These are phyloP conservation scores for Tolypocladium album DNA, from an alignment of 2,329 filamentous ascomycete species.

Conservation along the genomic window DNA sequence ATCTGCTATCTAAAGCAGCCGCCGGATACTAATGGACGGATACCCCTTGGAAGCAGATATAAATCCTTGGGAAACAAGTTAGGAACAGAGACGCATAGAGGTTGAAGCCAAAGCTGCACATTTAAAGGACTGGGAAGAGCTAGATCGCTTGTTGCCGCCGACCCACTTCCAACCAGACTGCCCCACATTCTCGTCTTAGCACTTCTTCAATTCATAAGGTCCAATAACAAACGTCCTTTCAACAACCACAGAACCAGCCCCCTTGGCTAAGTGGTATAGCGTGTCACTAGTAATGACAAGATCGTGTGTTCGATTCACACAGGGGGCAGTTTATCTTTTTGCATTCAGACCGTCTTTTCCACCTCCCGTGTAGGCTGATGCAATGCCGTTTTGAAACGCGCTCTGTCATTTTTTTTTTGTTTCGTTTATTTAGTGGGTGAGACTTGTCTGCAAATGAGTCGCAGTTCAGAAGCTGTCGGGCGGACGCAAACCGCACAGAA, in stretches of 20 bases:
- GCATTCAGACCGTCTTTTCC: not conserved
- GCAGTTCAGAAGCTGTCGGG: no score
- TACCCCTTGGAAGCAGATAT: no score
- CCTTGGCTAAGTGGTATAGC: slow-evolving; percentile 20
- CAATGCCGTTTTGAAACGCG: not conserved
- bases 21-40: no score
- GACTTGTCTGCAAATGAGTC: no score
- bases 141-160: no score
- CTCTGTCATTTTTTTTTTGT: not conserved
- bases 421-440: not conserved
- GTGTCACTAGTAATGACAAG: slow-evolving; percentile 21
- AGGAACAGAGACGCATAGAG: no score
- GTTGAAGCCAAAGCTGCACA: no score
- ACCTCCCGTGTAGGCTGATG: not conserved
- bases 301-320: slow-evolving; percentile 19
- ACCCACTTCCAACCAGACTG: not conserved
- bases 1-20: no score
- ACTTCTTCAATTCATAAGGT: not conserved
- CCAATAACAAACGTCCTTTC: not conserved
- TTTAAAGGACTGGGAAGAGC: no score
- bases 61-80: no score
- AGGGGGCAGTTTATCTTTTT: slow-evolving; percentile 11
- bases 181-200: not conserved
- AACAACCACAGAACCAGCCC: slow-evolving; percentile 6
- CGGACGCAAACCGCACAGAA: no score